phyloP scores from a whole-genome alignment of 352 stramenopile genomes.

The Phytophthora sp. region DNA sequence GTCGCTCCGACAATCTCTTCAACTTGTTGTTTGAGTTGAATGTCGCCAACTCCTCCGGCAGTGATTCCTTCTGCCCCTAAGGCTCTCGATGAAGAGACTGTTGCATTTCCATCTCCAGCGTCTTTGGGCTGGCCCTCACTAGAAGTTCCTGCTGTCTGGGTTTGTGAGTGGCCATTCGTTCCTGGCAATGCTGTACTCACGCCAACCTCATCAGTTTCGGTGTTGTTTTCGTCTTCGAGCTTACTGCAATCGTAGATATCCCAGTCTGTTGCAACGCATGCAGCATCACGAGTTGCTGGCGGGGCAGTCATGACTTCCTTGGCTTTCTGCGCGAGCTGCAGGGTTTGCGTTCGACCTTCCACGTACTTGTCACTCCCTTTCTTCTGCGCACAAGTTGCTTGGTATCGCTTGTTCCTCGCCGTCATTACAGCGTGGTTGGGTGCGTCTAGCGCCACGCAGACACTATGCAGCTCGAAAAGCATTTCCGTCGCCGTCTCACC shows the following conservation, averaged over 20 bases:
- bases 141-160: conserved; percentile 14
- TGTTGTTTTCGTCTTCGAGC: conserved; percentile 34
- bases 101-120: neutral
- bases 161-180: neutral
- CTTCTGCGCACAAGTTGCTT: conserved; percentile 69
- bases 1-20: conserved; percentile 82
- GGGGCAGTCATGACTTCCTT: conserved; percentile 88
- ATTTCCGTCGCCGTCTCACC: conserved; percentile 68
- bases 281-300: conserved; percentile 72
- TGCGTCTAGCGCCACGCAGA: conserved; percentile 71
- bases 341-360: conserved; percentile 65
- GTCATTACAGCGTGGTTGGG: conserved; percentile 47
- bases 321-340: conserved; percentile 78
- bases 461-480: conserved; percentile 66
- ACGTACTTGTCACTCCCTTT: conserved; percentile 83
- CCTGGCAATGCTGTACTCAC: neutral
- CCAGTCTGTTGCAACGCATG: conserved; percentile 82
- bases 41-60: conserved; percentile 49
- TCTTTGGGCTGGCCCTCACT: conserved; percentile 29
- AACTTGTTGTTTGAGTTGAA: conserved; percentile 71
- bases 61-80: conserved; percentile 17
- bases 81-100: conserved; percentile 13
- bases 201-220: conserved; percentile 36
- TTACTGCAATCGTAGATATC: conserved; percentile 84
- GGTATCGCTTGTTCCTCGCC: conserved; percentile 71